Conservation (phyloP, 1,284 basidiomycete species). For the Tausonia pullulans region DNA sequence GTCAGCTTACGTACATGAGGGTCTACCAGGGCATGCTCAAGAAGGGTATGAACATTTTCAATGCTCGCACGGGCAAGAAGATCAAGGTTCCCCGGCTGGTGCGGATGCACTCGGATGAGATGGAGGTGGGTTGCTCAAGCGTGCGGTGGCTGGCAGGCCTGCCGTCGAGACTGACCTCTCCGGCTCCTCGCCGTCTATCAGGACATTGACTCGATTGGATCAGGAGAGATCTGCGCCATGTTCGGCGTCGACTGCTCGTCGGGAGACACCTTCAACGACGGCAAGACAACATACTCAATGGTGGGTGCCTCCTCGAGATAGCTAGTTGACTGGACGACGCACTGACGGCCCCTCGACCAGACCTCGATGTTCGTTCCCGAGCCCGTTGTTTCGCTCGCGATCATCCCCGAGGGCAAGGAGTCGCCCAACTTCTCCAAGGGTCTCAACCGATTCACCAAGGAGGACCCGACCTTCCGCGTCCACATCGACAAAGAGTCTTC, state of each 20-base stretch:
- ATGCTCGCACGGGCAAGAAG: constrained; percentile 91
- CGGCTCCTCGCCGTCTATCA: constrained; percentile 24
- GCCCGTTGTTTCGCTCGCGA: constrained; percentile 90
- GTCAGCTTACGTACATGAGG: constrained; percentile 98
- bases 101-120: constrained; percentile 97
- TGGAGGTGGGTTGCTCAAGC: constrained; percentile 56
- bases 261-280: constrained; percentile 96
- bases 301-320: constrained; percentile 37
- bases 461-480: constrained; percentile 97
- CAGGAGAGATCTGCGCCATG: constrained; percentile 99
- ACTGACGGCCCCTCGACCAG: constrained; percentile 35
- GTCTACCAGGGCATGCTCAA: constrained; percentile 92
- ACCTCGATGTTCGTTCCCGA: constrained; percentile 98
- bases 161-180: constrained; percentile 10
- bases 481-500: constrained; percentile 89
- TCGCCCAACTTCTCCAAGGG: constrained; percentile 93
- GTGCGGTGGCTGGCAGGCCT: background rate
- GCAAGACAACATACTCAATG: constrained; percentile 76
- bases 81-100: constrained; percentile 97
- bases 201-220: constrained; percentile 87
- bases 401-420: constrained; percentile 85
- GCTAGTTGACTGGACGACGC: background rate
- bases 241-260: constrained; percentile 98
- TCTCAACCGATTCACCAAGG: constrained; percentile 95
- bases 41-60: constrained; percentile 76